Evolutionary conservation across 805 yeast genomes (phyloP).

Genomic region (Starmerella etchellsii): DNA sequence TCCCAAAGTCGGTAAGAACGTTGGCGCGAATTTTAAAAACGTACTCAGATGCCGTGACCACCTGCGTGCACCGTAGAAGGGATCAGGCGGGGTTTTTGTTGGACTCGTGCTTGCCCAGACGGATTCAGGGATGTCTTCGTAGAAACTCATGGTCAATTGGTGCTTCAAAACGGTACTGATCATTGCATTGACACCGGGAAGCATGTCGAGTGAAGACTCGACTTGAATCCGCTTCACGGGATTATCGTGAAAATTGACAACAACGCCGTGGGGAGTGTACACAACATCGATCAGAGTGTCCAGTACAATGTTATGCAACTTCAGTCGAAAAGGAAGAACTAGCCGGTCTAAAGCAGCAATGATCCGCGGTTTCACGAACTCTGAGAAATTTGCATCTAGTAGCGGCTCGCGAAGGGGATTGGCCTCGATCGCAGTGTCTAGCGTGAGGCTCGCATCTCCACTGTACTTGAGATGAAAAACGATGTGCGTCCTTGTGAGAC

Average conservation of each 20-base stretch:
- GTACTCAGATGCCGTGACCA: slow-evolving; percentile 16
- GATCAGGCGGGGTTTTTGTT: slow-evolving; percentile 16
- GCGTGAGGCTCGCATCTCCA: slow-evolving; percentile 61
- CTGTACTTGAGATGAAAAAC: slow-evolving; percentile 62
- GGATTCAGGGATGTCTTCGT: slow-evolving; percentile 28
- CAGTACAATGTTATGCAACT: slow-evolving; percentile 20
- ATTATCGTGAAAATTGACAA: slow-evolving; percentile 24
- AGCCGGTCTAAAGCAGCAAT: slow-evolving; percentile 21
- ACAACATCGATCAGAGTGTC: slow-evolving; percentile 25
- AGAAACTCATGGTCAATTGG: slow-evolving; percentile 23
- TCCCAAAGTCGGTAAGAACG: slow-evolving; percentile 2
- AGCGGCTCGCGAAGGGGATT: slow-evolving; percentile 38
- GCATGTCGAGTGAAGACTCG: slow-evolving; percentile 24
- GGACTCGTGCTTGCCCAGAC: slow-evolving; percentile 23
- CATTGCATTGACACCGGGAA: slow-evolving; percentile 24
- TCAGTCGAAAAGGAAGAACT: slow-evolving; percentile 24
- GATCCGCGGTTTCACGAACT: slow-evolving; percentile 21
- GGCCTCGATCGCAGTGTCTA: slow-evolving; percentile 65
- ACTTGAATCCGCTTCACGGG: slow-evolving; percentile 24
- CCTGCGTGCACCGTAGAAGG: slow-evolving; percentile 19
- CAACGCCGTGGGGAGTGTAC: slow-evolving; percentile 24
- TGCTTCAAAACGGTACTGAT: slow-evolving; percentile 19
- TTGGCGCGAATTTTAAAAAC: slow-evolving; percentile 7
- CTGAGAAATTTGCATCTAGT: slow-evolving; percentile 28
- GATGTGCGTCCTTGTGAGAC: slow-evolving; percentile 38